Evolutionary conservation across 805 yeast genomes (phyloP).

Genomic region (Scheffersomyces amazonensis): DNA sequence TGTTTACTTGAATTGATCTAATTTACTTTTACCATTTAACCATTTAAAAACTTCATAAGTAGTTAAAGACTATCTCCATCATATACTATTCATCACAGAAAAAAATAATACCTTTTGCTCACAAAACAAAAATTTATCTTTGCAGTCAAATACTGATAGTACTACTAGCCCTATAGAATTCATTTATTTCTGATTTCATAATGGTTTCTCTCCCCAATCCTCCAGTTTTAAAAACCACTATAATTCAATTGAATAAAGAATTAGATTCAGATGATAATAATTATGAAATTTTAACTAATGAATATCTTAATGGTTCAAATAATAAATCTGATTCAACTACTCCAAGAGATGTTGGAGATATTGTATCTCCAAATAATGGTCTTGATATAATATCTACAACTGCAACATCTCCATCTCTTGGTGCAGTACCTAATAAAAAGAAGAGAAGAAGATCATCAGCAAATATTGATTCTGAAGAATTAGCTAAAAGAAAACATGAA

Average conservation of each 20-base stretch:
- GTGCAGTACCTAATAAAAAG: conserved; percentile 15
- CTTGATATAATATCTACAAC: conserved; percentile 2
- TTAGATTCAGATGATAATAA: conserved; percentile 39
- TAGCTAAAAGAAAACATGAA: conserved; percentile 39
- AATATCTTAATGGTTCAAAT: conserved; percentile 16
- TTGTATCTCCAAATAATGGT: background rate
- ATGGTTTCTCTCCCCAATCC: conserved; percentile 28
- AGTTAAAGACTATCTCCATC: no score
- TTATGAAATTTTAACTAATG: conserved; percentile 42
- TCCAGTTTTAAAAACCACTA: conserved; percentile 43
- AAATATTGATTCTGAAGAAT: conserved; percentile 37
- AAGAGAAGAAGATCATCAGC: conserved; percentile 39
- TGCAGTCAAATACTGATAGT: no score
- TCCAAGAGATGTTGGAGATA: conserved; percentile 1
- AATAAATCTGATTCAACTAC: background rate
- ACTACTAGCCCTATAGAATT: no score
- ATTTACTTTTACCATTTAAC: no score
- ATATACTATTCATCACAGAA: no score
- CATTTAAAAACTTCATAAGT: no score
- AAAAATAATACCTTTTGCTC: background rate
- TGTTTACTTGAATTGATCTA: no score
- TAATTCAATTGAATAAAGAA: conserved; percentile 42
- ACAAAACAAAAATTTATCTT: background rate
- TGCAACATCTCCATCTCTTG: conserved; percentile 3
- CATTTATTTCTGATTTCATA: no score